A percentile compares a stretch with the other conserved stretches of the same genome.
phyloP scores from a whole-genome alignment of 805 yeast genomes.

The Candida argentea region DNA sequence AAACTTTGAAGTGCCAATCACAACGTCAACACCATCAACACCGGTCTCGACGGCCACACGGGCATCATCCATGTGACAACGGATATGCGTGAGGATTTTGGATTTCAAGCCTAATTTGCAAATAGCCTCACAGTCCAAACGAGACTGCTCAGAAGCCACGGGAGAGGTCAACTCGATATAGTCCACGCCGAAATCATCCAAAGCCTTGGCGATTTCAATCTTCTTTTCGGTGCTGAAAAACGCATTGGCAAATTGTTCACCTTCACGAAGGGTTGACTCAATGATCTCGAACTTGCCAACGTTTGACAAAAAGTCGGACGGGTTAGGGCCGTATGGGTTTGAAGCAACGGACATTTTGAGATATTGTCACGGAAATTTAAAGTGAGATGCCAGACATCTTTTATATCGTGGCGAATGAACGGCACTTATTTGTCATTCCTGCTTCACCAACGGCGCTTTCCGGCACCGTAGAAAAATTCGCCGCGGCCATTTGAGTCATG shows the following conservation, averaged over 20 bases:
- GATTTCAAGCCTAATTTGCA: conserved; percentile 51
- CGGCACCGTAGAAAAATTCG: no score
- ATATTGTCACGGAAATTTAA: background rate
- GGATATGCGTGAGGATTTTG: conserved; percentile 47
- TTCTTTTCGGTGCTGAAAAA: conserved; percentile 47
- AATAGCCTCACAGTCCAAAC: conserved; percentile 48
- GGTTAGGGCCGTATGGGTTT: conserved; percentile 52
- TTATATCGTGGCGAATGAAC: no score
- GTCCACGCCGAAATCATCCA: conserved; percentile 53
- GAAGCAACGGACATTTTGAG: conserved; percentile 9
- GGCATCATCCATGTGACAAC: conserved; percentile 56
- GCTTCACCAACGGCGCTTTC: no score
- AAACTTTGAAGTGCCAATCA: conserved; percentile 50
- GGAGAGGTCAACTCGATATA: conserved; percentile 53
- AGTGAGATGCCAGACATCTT: background rate
- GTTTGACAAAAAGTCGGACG: conserved; percentile 46
- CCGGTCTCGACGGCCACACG: conserved; percentile 53
- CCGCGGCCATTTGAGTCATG: no score
- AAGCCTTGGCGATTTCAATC: conserved; percentile 48
- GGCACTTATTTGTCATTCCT: no score
- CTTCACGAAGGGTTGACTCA: conserved; percentile 53
- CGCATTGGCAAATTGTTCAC: conserved; percentile 57
- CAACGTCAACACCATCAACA: conserved; percentile 54
- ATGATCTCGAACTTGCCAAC: conserved; percentile 44
- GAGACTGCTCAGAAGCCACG: conserved; percentile 48